These are phyloP conservation scores for Solanum rostratum DNA, from an alignment of 257 asterid species.

Conservation along the genomic window DNA sequence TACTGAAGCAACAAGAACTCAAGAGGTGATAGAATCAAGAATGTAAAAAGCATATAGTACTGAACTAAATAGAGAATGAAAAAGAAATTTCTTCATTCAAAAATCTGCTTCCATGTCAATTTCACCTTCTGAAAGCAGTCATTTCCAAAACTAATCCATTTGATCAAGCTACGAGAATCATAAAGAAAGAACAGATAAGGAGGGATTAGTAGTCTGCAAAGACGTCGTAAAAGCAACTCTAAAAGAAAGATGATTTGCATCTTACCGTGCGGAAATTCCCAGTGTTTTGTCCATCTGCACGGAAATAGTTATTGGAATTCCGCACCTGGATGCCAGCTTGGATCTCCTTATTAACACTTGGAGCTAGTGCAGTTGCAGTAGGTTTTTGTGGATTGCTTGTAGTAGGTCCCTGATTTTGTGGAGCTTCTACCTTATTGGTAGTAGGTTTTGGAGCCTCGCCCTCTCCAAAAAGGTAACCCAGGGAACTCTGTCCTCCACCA, in stretches of 20 bases:
- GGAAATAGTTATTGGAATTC: conserved; percentile 45
- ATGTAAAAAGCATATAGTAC: background rate
- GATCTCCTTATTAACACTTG: conserved; percentile 29
- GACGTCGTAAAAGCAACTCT: background rate
- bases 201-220: background rate
- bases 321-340: conserved; percentile 62
- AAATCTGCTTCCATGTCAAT: background rate
- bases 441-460: conserved; percentile 53
- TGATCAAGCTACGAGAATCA: background rate
- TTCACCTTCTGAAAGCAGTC: background rate
- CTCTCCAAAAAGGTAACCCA: conserved; percentile 78
- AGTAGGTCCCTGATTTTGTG: conserved; percentile 25
- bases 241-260: background rate
- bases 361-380: conserved; percentile 31
- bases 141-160: background rate
- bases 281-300: conserved; percentile 76
- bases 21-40: background rate
- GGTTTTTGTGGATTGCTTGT: conserved; percentile 33
- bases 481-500: conserved; percentile 88
- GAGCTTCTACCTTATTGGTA: conserved; percentile 25
- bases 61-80: background rate
- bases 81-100: background rate
- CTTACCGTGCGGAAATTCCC: conserved; percentile 81
- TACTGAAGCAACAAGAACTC: background rate
- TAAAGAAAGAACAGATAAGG: background rate